Percentiles rank a stretch among this genome's conserved stretches.
Evolutionary conservation across 2,329 filamentous ascomycete genomes (phyloP).

Genomic region (Domatiomyces catenatus): DNA sequence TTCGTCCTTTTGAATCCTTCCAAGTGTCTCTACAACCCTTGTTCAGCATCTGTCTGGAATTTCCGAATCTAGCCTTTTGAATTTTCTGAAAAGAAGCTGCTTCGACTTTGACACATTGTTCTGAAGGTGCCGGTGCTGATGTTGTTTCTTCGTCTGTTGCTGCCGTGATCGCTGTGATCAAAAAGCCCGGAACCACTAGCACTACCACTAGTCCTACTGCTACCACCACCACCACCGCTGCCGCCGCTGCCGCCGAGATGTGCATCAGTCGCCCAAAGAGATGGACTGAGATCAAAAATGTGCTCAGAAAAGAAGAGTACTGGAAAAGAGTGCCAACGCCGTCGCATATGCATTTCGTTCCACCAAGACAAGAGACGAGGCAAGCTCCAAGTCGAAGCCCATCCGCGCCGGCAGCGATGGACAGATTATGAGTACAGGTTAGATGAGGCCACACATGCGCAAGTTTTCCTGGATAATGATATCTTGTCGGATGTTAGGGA

Average conservation of each 20-base stretch:
- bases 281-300: not conserved
- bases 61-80: not conserved
- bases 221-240: too few relatives aligned
- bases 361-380: not conserved
- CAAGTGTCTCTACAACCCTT: too few relatives aligned
- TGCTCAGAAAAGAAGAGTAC: not conserved
- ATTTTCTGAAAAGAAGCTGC: not conserved
- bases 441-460: constrained; percentile 91
- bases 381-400: not conserved
- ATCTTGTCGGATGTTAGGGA: constrained; percentile 47
- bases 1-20: too few relatives aligned
- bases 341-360: not conserved
- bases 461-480: constrained; percentile 99
- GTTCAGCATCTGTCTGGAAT: not conserved
- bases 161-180: not conserved
- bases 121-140: not conserved
- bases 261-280: not conserved
- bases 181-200: not conserved
- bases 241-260: not conserved
- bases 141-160: not conserved
- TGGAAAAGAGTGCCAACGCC: not conserved
- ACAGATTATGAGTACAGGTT: not conserved
- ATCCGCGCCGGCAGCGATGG: not conserved
- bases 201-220: not conserved
- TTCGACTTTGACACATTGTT: not conserved